Conservation (phyloP, 2,329 filamentous ascomycete genomes). For the Colletotrichum cereale region DNA sequence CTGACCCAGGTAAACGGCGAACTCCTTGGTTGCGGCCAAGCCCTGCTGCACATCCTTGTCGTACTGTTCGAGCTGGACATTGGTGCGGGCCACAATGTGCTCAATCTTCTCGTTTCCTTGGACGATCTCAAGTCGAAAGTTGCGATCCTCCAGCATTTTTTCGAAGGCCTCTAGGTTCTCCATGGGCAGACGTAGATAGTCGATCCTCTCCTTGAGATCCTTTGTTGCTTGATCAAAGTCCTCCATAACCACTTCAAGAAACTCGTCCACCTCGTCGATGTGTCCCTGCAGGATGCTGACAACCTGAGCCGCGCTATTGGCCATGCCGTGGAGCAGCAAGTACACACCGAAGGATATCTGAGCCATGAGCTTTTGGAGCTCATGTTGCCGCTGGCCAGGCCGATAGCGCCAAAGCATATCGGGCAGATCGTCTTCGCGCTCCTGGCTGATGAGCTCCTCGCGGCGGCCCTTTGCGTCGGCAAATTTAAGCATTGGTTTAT, state of each 20-base stretch:
- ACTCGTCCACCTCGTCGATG: conserved; percentile 94
- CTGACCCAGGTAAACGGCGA: conserved; percentile 79
- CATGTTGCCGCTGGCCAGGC: conserved; percentile 83
- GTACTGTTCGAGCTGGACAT: conserved; percentile 79
- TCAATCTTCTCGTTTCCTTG: conserved; percentile 93
- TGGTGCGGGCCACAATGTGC: conserved; percentile 86
- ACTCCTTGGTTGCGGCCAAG: conserved; percentile 79
- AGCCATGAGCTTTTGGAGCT: conserved; percentile 88
- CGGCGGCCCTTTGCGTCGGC: conserved; percentile 72
- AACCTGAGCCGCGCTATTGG: conserved; percentile 90
- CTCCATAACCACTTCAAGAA: conserved; percentile 86
- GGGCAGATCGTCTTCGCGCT: conserved; percentile 77
- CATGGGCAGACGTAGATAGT: conserved; percentile 85
- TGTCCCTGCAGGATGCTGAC: conserved; percentile 90
- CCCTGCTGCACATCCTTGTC: conserved; percentile 85
- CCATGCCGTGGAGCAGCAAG: conserved; percentile 84
- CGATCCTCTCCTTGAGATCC: conserved; percentile 85
- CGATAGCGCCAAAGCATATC: conserved; percentile 82
- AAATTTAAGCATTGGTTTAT: conserved; percentile 66
- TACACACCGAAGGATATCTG: conserved; percentile 96
- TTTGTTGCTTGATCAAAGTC: conserved; percentile 83
- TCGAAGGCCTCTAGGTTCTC: conserved; percentile 87
- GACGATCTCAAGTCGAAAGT: conserved; percentile 85
- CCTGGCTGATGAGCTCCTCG: conserved; percentile 75
- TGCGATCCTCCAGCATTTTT: conserved; percentile 85